Base-by-base conservation (phyloP, 176 grass and related monocot genomes). In the Secale cereale region DNA sequence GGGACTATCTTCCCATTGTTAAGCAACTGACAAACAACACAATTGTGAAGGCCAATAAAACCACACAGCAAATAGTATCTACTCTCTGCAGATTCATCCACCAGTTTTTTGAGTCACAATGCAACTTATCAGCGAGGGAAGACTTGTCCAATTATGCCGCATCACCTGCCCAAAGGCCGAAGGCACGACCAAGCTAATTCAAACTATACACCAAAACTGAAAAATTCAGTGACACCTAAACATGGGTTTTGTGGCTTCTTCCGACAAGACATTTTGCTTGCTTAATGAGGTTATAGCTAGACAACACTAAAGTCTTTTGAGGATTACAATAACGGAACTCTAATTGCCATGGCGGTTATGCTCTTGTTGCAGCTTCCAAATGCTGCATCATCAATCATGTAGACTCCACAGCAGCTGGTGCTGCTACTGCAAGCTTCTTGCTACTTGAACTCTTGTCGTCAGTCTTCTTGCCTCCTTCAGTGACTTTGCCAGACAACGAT, bases 171-270 rank as follows among this genome's bases (percentile, higher is more conserved):
- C 35, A 43, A 86, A 80, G 81, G 80, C 46, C 17, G 15, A 70
- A 70, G 81, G 63, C 77, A 45, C 20, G 70, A 27, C 77, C 87
- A 80, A 71, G 76, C 85, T 88, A 87, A 88, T 88, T 85, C 85
- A 91, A 91, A 91, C 89, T 91, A 91, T 91, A 91, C 89, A 91
- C 52, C 89, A 85, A 91, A 70, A 85, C 69, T 87, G 81, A 85
- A 87, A 71, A 23, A 85, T 88, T 91, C 70, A 91, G 85, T 81
- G 81, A 85, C 81, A 88, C 63, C 85, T 87, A 81, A 84, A 64
- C 8, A 70, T 31, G 74, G 74, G 67, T 57, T 87, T 71, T 57
- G 81, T 62, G 30, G 85, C 76, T 87, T 87, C 63, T 87, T 87
- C 74, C 77, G 85, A 83, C 32, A 65, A 65, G 62, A 76, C 77